A percentile compares a stretch with the other conserved stretches of the same genome.
These are phyloP conservation scores for Papiliotrema terrestris DNA, from an alignment of 1,284 basidiomycete species.

Conservation along the genomic window DNA sequence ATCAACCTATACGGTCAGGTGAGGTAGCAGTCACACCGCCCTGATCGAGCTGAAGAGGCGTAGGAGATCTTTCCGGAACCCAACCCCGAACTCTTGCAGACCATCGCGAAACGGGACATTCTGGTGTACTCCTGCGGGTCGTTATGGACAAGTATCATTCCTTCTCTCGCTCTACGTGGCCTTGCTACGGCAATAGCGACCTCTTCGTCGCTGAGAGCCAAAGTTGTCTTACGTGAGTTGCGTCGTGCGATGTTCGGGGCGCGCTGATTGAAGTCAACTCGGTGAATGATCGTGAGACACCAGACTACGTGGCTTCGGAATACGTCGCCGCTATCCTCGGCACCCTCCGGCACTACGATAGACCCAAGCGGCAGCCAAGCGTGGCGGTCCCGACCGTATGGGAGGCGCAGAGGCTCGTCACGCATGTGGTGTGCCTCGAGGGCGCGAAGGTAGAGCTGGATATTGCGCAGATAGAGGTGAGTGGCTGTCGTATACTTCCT, in stretches of 20 bases:
- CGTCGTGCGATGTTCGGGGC: background rate
- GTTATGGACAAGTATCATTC: constrained; percentile 90
- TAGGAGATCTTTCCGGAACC: constrained; percentile 81
- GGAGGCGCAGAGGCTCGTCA: constrained; percentile 53
- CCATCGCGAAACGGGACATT: constrained; percentile 62
- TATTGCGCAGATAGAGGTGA: constrained; percentile 59
- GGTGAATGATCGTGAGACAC: constrained; percentile 85
- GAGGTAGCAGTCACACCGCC: constrained; percentile 8
- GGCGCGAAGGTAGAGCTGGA: constrained; percentile 64
- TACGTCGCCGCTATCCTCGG: constrained; percentile 75
- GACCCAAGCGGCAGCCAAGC: constrained; percentile 26
- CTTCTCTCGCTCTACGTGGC: constrained; percentile 80
- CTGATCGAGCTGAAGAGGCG: background rate
- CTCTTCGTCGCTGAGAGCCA: constrained; percentile 68
- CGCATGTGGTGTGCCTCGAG: constrained; percentile 75
- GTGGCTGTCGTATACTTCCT: constrained; percentile 29
- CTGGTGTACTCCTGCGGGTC: constrained; percentile 90
- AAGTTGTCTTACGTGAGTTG: constrained; percentile 73
- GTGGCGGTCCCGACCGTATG: constrained; percentile 15
- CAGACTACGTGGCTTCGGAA: constrained; percentile 75
- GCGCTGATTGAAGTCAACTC: constrained; percentile 65
- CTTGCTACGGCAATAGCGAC: constrained; percentile 75
- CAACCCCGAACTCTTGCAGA: constrained; percentile 72
- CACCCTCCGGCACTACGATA: constrained; percentile 62
- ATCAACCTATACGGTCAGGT: constrained; percentile 85